These are phyloP conservation scores for Fagus crenata DNA, from an alignment of 306 rosid species.

Conservation along the genomic window DNA sequence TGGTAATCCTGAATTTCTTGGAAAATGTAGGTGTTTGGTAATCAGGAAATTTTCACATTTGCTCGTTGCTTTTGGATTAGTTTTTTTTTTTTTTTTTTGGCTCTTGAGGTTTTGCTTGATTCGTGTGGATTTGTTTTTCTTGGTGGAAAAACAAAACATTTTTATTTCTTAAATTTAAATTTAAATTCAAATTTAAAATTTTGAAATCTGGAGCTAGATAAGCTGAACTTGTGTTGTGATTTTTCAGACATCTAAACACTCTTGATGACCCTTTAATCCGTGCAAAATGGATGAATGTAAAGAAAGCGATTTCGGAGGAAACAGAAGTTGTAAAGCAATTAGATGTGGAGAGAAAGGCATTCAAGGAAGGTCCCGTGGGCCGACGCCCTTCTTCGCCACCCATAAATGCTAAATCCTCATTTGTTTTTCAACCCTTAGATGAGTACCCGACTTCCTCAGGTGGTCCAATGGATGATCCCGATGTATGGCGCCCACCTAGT, in stretches of 20 bases:
- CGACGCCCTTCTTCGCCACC: conserved; percentile 90
- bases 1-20: background rate
- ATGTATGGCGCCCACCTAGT: conserved; percentile 97
- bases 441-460: conserved; percentile 89
- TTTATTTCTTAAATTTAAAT: too few species aligned
- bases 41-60: background rate
- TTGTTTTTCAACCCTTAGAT: conserved; percentile 87
- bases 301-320: conserved; percentile 83
- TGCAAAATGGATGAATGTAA: conserved; percentile 88
- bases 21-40: conserved; percentile 1
- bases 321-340: conserved; percentile 82
- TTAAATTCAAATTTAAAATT: too few species aligned
- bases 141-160: background rate
- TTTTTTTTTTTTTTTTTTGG: background rate
- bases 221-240: conserved; percentile 9
- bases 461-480: conserved; percentile 77
- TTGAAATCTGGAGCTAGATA: too few species aligned
- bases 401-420: conserved; percentile 62
- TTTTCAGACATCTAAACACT: conserved; percentile 59
- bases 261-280: conserved; percentile 82
- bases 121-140: background rate
- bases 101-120: background rate
- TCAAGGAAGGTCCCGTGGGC: conserved; percentile 64
- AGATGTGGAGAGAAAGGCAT: conserved; percentile 77
- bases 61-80: background rate